These are phyloP conservation scores for Cyclotella choctawhatcheeana DNA, from an alignment of 108 stramenopile genomes.

Conservation along the genomic window DNA sequence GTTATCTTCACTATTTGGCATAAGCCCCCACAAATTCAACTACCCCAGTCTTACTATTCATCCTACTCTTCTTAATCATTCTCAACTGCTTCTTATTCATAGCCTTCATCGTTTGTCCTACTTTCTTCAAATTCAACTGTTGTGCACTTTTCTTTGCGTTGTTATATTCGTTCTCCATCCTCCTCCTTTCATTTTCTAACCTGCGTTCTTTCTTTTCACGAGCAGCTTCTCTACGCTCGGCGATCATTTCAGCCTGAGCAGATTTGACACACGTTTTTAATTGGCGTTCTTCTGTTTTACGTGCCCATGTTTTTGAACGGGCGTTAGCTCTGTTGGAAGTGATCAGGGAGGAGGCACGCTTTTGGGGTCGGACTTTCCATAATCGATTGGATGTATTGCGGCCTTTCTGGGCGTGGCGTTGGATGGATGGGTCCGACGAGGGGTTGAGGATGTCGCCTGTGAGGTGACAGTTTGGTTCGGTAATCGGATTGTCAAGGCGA, in stretches of 20 bases:
- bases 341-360: conserved; percentile 78
- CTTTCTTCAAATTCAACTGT: conserved; percentile 64
- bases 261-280: conserved; percentile 51
- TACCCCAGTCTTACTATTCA: conserved; percentile 93
- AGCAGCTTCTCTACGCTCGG: conserved; percentile 52
- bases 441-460: conserved; percentile 44
- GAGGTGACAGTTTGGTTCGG: conserved; percentile 34
- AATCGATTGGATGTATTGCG: conserved; percentile 77
- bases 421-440: conserved; percentile 19
- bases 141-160: conserved; percentile 64
- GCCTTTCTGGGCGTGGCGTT: conserved; percentile 55
- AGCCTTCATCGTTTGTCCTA: conserved; percentile 82
- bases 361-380: conserved; percentile 86
- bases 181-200: conserved; percentile 77
- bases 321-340: conserved; percentile 72
- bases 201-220: conserved; percentile 71
- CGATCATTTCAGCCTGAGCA: conserved; percentile 65
- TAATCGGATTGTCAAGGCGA: conserved; percentile 17
- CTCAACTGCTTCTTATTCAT: conserved; percentile 97
- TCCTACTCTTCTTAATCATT: conserved; percentile 94
- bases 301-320: conserved; percentile 66
- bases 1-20: conserved; percentile 77
- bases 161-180: conserved; percentile 87
- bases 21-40: conserved; percentile 89
- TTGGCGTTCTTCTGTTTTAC: conserved; percentile 47